Percentiles rank a stretch among this genome's conserved stretches.
phyloP scores from a whole-genome alignment of 108 stramenopile genomes.

The Conticribra guillardii region DNA sequence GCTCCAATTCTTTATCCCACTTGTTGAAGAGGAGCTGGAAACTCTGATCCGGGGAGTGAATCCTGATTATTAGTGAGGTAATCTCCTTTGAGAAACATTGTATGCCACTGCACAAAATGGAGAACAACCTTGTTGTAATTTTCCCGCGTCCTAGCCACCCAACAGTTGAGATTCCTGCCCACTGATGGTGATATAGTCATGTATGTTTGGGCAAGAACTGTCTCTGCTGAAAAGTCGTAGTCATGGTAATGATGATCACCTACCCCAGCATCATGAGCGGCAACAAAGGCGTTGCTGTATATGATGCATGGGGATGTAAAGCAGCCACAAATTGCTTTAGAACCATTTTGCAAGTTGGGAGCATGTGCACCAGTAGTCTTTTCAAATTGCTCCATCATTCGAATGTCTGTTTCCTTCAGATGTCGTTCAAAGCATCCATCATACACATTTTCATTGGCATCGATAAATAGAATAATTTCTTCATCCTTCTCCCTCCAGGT shows the following conservation, averaged over 20 bases:
- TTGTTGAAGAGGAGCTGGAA: slow-evolving; percentile 11
- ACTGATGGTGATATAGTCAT: not conserved
- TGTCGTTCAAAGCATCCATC: not conserved
- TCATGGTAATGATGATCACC: slow-evolving; percentile 30
- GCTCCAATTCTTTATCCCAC: slow-evolving; percentile 6
- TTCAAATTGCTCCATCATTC: not conserved
- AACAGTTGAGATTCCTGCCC: slow-evolving; percentile 3
- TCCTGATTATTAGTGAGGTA: not conserved
- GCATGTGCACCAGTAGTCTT: not conserved
- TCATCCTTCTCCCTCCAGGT: not conserved
- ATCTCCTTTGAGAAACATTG: not conserved
- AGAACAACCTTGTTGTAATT: slow-evolving; percentile 4
- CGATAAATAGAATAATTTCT: slow-evolving; percentile 8
- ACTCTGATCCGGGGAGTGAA: not conserved
- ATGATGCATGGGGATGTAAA: not conserved
- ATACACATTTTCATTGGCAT: slow-evolving; percentile 14
- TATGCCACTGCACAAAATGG: not conserved
- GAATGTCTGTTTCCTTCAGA: too few relatives aligned
- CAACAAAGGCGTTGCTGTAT: not conserved
- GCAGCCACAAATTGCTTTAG: slow-evolving; percentile 13
- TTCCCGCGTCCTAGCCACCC: not conserved
- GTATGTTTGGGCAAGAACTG: slow-evolving; percentile 7
- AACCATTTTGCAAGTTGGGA: not conserved
- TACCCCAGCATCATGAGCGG: slow-evolving; percentile 8
- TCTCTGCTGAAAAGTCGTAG: slow-evolving; percentile 2